These are phyloP conservation scores for Lipomyces orientalis DNA, from an alignment of 805 yeast species.

Conservation along the genomic window DNA sequence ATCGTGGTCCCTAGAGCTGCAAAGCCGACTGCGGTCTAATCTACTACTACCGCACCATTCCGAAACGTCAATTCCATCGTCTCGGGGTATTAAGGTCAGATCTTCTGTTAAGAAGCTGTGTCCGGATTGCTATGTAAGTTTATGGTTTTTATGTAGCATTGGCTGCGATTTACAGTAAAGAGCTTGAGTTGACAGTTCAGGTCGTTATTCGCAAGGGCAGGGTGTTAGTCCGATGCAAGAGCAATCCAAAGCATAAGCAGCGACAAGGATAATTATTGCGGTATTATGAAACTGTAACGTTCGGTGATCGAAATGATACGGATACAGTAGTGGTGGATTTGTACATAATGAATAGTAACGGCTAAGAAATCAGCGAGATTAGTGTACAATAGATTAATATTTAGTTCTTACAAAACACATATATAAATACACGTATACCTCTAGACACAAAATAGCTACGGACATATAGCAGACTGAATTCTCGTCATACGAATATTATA, in stretches of 20 bases:
- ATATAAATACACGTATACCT: neutral
- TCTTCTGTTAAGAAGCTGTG: constrained; percentile 94
- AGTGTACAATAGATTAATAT: neutral
- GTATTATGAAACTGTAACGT: neutral
- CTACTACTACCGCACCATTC: neutral
- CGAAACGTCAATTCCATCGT: constrained; percentile 5
- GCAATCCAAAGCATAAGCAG: constrained; percentile 92
- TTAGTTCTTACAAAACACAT: neutral
- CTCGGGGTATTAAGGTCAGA: constrained; percentile 86
- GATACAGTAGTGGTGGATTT: neutral
- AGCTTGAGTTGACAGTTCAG: constrained; percentile 41
- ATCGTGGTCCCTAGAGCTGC: constrained; percentile 30
- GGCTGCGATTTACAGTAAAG: neutral
- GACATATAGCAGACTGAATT: no score
- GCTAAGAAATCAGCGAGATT: neutral
- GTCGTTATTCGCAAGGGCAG: constrained; percentile 94
- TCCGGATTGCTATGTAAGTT: constrained; percentile 72
- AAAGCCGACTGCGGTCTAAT: constrained; percentile 8
- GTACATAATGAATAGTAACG: neutral
- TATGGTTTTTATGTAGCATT: constrained; percentile 1
- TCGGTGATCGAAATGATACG: neutral
- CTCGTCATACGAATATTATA: neutral
- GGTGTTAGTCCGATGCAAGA: constrained; percentile 89
- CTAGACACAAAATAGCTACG: neutral
- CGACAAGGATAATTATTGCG: constrained; percentile 57